Percentiles rank a stretch among this genome's conserved stretches.
Evolutionary conservation across 192 early-diverging fungal genomes (phyloP).

Genomic region (Obelidium mucronatum): DNA sequence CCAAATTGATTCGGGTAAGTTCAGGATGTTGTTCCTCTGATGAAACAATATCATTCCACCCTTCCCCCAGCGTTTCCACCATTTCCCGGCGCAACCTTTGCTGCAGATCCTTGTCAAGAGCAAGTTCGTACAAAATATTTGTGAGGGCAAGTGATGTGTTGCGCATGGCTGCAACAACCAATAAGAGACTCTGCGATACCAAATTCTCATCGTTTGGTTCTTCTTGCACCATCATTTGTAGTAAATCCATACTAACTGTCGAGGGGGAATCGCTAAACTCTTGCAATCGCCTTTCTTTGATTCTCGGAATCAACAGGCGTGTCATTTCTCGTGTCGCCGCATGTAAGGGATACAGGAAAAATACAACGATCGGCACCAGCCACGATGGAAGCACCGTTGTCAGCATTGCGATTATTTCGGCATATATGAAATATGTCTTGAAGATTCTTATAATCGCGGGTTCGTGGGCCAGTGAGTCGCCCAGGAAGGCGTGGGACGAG

Average conservation of each 20-base stretch:
- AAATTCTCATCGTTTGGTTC: background rate
- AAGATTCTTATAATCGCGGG: background rate
- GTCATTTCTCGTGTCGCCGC: background rate
- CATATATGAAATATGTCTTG: background rate
- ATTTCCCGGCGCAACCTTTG: background rate
- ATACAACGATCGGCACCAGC: background rate
- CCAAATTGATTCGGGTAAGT: background rate
- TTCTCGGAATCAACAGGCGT: background rate
- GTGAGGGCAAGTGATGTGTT: background rate
- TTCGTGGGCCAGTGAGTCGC: background rate
- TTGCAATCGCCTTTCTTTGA: background rate
- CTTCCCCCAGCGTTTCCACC: background rate
- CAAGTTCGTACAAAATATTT: slow-evolving; percentile 7
- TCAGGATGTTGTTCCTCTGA: too few relatives aligned
- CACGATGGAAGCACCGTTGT: background rate
- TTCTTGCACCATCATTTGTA: background rate
- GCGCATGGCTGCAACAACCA: background rate
- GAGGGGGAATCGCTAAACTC: background rate
- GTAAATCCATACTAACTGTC: background rate
- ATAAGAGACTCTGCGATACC: background rate
- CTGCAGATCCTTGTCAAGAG: background rate
- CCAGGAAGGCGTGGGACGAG: background rate
- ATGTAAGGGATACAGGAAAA: background rate
- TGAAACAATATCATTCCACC: background rate
- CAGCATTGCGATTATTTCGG: background rate